Conservation (phyloP, 2,329 filamentous ascomycete species). For the Hypoxylon sp. region DNA sequence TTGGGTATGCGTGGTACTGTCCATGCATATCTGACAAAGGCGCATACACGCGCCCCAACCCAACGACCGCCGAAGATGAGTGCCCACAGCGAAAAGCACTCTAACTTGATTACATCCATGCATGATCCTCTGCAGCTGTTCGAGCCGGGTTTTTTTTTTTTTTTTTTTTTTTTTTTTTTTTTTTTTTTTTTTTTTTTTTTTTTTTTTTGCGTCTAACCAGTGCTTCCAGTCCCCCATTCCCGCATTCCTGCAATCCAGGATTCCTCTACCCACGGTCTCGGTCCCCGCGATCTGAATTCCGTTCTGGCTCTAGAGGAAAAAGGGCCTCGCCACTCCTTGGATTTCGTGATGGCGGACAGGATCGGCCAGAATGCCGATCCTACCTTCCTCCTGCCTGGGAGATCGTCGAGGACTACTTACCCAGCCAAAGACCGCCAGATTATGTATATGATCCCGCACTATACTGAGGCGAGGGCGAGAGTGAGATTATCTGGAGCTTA, state of each 20-base stretch:
- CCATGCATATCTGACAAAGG: conserved; percentile 16
- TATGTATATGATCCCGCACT: conserved; percentile 5
- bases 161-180: no score
- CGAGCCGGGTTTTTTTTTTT: no score
- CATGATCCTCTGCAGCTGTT: conserved; percentile 35
- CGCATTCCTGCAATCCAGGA: conserved; percentile 41
- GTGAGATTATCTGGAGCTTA: conserved; percentile 8
- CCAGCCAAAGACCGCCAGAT: conserved; percentile 18
- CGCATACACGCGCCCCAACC: conserved; percentile 29
- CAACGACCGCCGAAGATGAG: conserved; percentile 16
- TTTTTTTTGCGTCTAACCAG: conserved; percentile 5
- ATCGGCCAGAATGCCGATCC: conserved; percentile 27
- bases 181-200: no score
- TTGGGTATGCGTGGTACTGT: conserved; percentile 15
- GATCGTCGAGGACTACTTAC: conserved; percentile 16
- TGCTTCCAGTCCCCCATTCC: conserved; percentile 37
- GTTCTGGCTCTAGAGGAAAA: conserved; percentile 22
- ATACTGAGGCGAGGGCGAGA: conserved; percentile 4
- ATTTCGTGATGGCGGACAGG: conserved; percentile 14
- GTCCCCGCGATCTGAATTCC: conserved; percentile 34
- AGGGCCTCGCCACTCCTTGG: conserved; percentile 18
- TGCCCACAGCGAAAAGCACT: conserved; percentile 14
- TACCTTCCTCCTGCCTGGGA: conserved; percentile 35
- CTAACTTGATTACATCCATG: conserved; percentile 19
- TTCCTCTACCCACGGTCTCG: conserved; percentile 34